Base-by-base conservation (phyloP, 805 yeast species). In the Lipomyces oligophaga region DNA sequence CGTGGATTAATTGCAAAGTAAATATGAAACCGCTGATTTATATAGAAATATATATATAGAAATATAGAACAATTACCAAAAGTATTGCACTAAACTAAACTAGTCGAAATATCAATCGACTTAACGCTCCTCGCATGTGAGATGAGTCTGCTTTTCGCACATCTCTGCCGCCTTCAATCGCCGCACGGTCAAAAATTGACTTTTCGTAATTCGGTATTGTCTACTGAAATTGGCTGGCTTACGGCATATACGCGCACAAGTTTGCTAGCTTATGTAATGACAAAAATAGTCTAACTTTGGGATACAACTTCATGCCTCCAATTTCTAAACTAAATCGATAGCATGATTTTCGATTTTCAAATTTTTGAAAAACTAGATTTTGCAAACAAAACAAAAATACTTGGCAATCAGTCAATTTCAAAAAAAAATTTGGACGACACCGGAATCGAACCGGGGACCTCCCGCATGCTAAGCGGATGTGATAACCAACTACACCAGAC, bases 361-460 rank as follows among this genome's bases (percentile, higher is more conserved):
- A n/a, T 13, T 21, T 16, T 4, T 19, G 18, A 2, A 20, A 35
- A 35, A 35, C n/a, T 35, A 21, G 15, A 3, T 24, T 4, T 15
- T n/a, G 13, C 15, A 22, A 36, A 24, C 28, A 31, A 21, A 25
- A 32, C 24, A 33, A n/a, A 39, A 28, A 28, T 6, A 39, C 16
- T 32, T 19, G 16, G 20, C 20, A 30, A 27, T 3, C n/a, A 27
- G 8, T 13, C n/a, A n/a, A 16, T 16, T 15, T 21, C 18, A n/a
- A 19, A 34, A 32, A 18, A 42, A 31, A 28, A 52, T 35, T 24
- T 54, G 58, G 58, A 54, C 58, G 51, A 54, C 58, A 41, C 58
- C 58, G 58, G 58, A 53, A 45, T 54, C 52, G 58, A 54, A 54
- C 58, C 58, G 55, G 58, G 58, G 58, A 54, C 58, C 58, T 44